These are phyloP conservation scores for Naganishia onofrii DNA, from an alignment of 768 basidiomycete genomes.

Conservation along the genomic window DNA sequence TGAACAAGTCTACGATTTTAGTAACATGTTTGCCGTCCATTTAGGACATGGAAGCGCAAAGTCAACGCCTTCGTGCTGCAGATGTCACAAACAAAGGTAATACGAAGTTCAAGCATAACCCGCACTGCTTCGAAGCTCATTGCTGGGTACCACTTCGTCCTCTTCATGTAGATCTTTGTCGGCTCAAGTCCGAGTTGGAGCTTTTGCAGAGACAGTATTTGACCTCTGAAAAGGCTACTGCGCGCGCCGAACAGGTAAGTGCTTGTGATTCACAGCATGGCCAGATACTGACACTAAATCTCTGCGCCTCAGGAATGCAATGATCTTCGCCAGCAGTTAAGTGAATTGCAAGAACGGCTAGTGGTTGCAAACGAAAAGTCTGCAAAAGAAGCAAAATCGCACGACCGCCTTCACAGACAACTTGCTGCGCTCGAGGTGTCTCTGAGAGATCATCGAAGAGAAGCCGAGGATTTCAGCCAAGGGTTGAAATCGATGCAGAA, in stretches of 20 bases:
- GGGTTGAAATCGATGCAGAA: slow-evolving; percentile 14
- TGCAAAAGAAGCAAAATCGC: slow-evolving; percentile 7
- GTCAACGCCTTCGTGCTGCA: neutral
- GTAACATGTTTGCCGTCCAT: neutral
- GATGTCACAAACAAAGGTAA: slow-evolving; percentile 8
- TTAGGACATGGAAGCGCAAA: neutral
- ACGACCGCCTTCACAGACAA: slow-evolving; percentile 17
- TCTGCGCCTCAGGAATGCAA: slow-evolving; percentile 6
- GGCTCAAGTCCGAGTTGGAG: slow-evolving; percentile 1
- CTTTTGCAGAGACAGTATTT: neutral
- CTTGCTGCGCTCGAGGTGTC: slow-evolving; percentile 15
- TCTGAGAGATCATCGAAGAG: slow-evolving; percentile 24
- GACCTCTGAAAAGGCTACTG: neutral
- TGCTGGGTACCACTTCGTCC: neutral
- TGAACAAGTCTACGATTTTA: neutral
- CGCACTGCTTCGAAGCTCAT: neutral
- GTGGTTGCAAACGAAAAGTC: neutral
- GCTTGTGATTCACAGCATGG: neutral
- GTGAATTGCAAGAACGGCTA: neutral
- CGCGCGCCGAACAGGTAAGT: slow-evolving; percentile 8
- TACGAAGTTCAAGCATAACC: too few species aligned
- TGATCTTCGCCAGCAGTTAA: neutral
- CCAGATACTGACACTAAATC: too few species aligned
- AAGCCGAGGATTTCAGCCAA: slow-evolving; percentile 28
- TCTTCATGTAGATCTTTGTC: neutral